Evolutionary conservation across 2,329 filamentous ascomycete species (phyloP), one percentile per base, ranked within the genome.

Genomic region (Acrodontium crateriforme): DNA sequence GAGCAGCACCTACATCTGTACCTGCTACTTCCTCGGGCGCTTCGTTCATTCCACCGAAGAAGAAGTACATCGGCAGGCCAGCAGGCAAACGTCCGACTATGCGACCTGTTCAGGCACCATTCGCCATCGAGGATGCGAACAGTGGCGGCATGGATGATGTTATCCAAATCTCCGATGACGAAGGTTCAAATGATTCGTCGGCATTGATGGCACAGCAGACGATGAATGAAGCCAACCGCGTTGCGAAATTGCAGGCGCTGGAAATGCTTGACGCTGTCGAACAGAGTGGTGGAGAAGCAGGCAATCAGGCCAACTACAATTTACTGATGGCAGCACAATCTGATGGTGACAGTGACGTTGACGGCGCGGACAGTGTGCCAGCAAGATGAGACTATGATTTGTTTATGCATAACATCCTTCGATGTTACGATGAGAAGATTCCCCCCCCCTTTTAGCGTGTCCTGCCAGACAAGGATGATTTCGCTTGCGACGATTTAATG

Each of bases 161-260:
- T 19, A 31, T 33, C 23, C 30, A 32, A n/a, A 31, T 28, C 16
- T 22, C 31, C 11, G 34, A 34, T 19, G 26, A 38, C 3, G 27
- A 31, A n/a, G 8, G 13, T 12, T 22, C 20, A n/a, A 12, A 5
- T n/a, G 49, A 6, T 38, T 36, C 9, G 41, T 44, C 13, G 43
- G 48, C 19, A 24, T 14, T 31, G 31, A 18, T 22, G 20, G 13
- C 20, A 22, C 20, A 22, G 20, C n/a, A 12, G 20, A 22, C 20
- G 20, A 22, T 41, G 19, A 45, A 45, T 10, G 47, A 53, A 25
- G 43, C 47, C 21, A 54, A 55, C 29, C 32, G 50, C 6, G 34
- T 44, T 3, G 52, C 52, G 7, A 54, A 54, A 35, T 36, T 55
- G 15, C 45, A 50, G 21, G 48, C 43, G 6, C 37, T 53, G 16